Percentiles rank a stretch among this genome's conserved stretches.
phyloP scores from a whole-genome alignment of 306 rosid genomes.

The Dryas drummondii region DNA sequence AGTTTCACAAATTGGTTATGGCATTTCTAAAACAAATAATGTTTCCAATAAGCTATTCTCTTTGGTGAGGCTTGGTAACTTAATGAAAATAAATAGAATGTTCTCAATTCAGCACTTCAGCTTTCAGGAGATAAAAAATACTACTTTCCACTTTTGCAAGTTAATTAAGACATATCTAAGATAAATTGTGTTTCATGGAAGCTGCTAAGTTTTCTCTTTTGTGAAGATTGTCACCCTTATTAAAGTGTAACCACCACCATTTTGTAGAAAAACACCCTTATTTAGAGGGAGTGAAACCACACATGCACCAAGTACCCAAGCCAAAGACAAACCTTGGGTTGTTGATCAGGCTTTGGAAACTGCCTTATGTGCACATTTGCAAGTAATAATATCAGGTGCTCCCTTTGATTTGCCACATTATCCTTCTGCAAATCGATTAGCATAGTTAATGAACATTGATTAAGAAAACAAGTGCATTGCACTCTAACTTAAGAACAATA shows the following conservation, averaged over 20 bases:
- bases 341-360: slow-evolving; percentile 95
- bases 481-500: background rate
- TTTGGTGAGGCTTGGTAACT: background rate
- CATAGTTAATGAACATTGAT: slow-evolving; percentile 12
- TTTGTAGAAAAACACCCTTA: background rate
- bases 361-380: slow-evolving; percentile 98
- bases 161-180: background rate
- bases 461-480: slow-evolving; percentile 24
- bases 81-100: background rate
- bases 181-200: background rate
- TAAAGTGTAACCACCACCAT: background rate
- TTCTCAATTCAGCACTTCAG: background rate
- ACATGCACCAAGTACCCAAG: background rate
- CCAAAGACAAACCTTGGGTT: slow-evolving; percentile 76
- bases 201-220: background rate
- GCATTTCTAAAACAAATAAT: background rate
- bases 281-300: background rate
- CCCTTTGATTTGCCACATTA: slow-evolving; percentile 93
- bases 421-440: slow-evolving; percentile 60
- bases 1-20: background rate
- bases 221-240: background rate
- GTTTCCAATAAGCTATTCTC: background rate
- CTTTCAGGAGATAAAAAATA: background rate
- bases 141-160: background rate
- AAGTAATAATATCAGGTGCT: slow-evolving; percentile 86